Conservation (phyloP, 192 early-diverging fungal genomes). For the Linnemannia schmuckeri region DNA sequence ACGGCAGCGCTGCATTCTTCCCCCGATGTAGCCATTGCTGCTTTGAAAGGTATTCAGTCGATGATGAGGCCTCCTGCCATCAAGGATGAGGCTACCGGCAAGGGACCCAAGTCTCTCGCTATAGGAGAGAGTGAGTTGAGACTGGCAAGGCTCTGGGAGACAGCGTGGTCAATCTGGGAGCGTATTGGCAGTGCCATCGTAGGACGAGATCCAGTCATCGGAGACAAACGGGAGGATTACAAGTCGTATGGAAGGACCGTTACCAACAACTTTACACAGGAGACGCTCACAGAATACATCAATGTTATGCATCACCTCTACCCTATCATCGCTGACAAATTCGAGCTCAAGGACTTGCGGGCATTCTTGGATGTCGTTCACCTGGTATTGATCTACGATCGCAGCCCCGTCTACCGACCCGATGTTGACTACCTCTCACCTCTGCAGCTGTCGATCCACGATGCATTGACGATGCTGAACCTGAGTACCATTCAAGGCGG, state of each 20-base stretch:
- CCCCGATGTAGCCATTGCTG: constrained; percentile 83
- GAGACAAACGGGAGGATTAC: constrained; percentile 32
- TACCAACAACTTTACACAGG: constrained; percentile 74
- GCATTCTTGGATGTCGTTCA: constrained; percentile 63
- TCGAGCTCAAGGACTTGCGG: constrained; percentile 68
- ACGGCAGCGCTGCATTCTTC: constrained; percentile 74
- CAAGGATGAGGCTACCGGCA: not conserved
- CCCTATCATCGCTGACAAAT: constrained; percentile 62
- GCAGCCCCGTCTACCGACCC: constrained; percentile 65
- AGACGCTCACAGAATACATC: constrained; percentile 75
- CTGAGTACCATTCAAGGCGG: constrained; percentile 40
- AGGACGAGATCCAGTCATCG: constrained; percentile 16
- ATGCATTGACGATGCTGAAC: constrained; percentile 62
- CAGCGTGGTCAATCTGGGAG: constrained; percentile 78
- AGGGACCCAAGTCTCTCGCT: not conserved
- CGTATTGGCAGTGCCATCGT: constrained; percentile 78
- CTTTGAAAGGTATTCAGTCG: constrained; percentile 75
- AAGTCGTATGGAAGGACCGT: constrained; percentile 31
- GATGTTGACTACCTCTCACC: constrained; percentile 74
- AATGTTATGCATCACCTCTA: constrained; percentile 76
- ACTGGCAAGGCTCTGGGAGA: constrained; percentile 65
- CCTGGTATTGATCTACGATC: constrained; percentile 73
- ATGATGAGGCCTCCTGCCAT: constrained; percentile 61
- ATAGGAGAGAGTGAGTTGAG: constrained; percentile 43
- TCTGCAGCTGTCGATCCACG: constrained; percentile 78